phyloP scores from a whole-genome alignment of 352 stramenopile species.

The Phytophthora kernoviae region DNA sequence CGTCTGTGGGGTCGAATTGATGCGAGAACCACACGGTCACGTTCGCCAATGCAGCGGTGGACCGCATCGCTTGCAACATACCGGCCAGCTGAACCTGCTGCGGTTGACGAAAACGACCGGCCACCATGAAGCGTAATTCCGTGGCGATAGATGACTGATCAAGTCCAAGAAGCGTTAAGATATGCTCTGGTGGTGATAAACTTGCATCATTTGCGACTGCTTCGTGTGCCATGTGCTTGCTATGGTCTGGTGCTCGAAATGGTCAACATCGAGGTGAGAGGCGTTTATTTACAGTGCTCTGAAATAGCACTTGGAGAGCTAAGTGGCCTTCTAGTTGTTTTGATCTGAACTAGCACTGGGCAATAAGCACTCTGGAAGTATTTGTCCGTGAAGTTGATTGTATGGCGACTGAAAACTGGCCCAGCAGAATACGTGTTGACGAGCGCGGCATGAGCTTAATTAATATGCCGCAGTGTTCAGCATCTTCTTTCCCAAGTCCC shows the following conservation, averaged over 20 bases:
- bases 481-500: too few relatives aligned
- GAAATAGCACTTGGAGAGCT: background rate
- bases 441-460: too few relatives aligned
- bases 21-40: conserved; percentile 54
- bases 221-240: background rate
- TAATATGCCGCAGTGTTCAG: too few relatives aligned
- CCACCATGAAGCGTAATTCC: conserved; percentile 42
- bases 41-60: conserved; percentile 25
- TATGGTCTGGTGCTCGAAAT: background rate
- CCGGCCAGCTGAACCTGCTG: conserved; percentile 45
- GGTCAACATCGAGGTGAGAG: background rate
- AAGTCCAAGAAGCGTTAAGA: conserved; percentile 51
- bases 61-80: conserved; percentile 32
- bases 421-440: too few relatives aligned
- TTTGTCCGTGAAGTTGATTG: too few relatives aligned
- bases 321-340: too few relatives aligned
- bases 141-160: conserved; percentile 35
- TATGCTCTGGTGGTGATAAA: conserved; percentile 18
- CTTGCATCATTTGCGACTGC: conserved; percentile 1
- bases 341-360: too few relatives aligned
- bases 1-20: conserved; percentile 57
- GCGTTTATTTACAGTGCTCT: background rate
- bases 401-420: too few relatives aligned
- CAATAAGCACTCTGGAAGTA: too few relatives aligned
- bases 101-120: conserved; percentile 42